phyloP scores from a whole-genome alignment of 352 stramenopile genomes.

The Phytophthora europaea region DNA sequence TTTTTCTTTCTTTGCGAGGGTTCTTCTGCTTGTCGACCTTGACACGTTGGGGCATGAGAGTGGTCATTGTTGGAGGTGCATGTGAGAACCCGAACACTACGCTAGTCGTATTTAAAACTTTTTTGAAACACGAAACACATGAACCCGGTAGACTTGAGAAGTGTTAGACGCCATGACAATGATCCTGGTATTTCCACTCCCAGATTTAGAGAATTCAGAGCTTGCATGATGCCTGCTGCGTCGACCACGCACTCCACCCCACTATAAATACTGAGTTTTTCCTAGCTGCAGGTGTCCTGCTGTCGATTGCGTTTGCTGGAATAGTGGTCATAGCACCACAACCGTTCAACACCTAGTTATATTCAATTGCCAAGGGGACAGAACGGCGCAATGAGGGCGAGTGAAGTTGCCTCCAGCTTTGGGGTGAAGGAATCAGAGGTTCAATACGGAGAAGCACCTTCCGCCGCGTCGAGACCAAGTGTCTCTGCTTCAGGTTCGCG shows the following conservation, averaged over 20 bases:
- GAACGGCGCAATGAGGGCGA: conserved; percentile 9
- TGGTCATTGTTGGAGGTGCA: neutral
- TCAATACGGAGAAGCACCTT: conserved; percentile 20
- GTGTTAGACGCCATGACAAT: too few relatives aligned
- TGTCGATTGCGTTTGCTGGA: neutral
- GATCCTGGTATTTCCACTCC: too few relatives aligned
- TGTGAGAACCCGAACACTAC: conserved; percentile 22
- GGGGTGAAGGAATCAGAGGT: conserved; percentile 30
- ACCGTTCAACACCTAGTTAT: neutral
- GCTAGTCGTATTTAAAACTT: conserved; percentile 44
- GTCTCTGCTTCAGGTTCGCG: conserved; percentile 31
- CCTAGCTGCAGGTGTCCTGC: neutral
- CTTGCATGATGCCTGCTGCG: neutral
- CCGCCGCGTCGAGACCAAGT: conserved; percentile 11
- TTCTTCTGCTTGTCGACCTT: conserved; percentile 8
- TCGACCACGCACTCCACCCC: neutral
- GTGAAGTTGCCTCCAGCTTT: conserved; percentile 16
- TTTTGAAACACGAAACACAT: conserved; percentile 40
- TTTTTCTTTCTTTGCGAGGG: conserved; percentile 29
- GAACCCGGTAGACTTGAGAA: conserved; percentile 8
- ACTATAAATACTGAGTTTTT: conserved; percentile 32
- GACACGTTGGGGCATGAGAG: neutral
- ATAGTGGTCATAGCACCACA: conserved; percentile 1
- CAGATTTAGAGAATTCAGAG: neutral
- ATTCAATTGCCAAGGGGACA: neutral